These are phyloP conservation scores for Leccinum boreale DNA, from an alignment of 768 basidiomycete species.

Conservation along the genomic window DNA sequence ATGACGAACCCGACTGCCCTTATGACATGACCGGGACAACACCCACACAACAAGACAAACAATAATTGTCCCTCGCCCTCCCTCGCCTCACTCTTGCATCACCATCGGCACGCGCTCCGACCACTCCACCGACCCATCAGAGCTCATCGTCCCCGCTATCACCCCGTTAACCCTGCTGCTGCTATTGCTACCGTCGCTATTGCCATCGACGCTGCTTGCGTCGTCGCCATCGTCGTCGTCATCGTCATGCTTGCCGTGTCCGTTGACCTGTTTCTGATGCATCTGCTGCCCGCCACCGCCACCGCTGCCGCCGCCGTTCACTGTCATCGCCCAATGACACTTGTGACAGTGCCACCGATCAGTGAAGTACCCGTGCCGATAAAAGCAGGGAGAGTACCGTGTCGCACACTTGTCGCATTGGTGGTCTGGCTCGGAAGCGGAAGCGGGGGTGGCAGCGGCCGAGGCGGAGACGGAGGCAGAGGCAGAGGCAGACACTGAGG, in stretches of 20 bases:
- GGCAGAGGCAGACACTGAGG: neutral
- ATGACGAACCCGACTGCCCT: neutral
- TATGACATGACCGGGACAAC: neutral
- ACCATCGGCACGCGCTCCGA: slow-evolving; percentile 10
- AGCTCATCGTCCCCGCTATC: neutral
- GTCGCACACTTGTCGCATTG: slow-evolving; percentile 62
- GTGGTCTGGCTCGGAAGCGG: slow-evolving; percentile 27
- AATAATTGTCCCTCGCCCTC: neutral
- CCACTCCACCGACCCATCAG: slow-evolving; percentile 11
- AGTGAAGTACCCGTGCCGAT: slow-evolving; percentile 37
- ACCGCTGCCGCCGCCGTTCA: neutral
- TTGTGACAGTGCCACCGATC: slow-evolving; percentile 41
- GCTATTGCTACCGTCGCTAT: neutral
- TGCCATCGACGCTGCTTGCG: neutral
- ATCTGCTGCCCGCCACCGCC: neutral
- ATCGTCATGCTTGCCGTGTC: neutral
- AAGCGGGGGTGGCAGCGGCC: neutral
- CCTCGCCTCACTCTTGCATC: slow-evolving; percentile 17
- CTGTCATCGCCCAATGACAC: slow-evolving; percentile 36
- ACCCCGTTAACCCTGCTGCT: neutral
- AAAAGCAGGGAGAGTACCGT: slow-evolving; percentile 74
- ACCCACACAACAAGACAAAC: neutral
- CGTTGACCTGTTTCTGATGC: neutral
- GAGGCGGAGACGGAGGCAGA: neutral
- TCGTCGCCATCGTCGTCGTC: neutral